Evolutionary conservation across 2,329 filamentous ascomycete genomes (phyloP), one percentile per base, ranked within the genome.

Genomic region (Orbilia brochopaga): DNA sequence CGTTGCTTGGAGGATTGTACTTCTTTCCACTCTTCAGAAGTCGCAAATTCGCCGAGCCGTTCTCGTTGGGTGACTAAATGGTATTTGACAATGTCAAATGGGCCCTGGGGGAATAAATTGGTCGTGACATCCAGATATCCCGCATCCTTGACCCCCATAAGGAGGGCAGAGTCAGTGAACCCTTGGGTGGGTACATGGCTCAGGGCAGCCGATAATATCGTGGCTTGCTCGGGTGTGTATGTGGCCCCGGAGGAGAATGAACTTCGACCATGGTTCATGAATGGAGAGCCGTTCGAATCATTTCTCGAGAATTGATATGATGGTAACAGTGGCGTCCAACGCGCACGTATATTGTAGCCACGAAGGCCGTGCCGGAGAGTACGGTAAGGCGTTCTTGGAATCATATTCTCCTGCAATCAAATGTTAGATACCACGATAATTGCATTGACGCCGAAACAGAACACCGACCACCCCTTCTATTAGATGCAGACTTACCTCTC

Each of bases 81-180:
- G 79, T 88, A 95, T 40, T 85, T 85, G 75, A 97, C 87, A 27
- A 99, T 83, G 76, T 90, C 88, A 80, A 96, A 96, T 21, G 88
- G 85, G 6, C 90, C 91, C 46, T 88, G 84, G 0, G 91, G 87
- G 63, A 99, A 87, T 19, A 97, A 82, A 77, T 91, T 92, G 8
- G 90, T 87, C 69, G 90, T 92, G 67, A 93, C 91, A 78, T 94
- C 90, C 58, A 91, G 87, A 79, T 93, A 96, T 50, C 92, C 92
- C 17, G 88, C 87, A 77, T 96, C 91, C 77, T 87, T 87, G 72
- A 91, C 91, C 73, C 93, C 94, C 21, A 90, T 85, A 48, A 86
- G 85, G 8, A 99, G 84, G 0, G 92, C 83, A 19, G 85, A 83
- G 54, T 83, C 81, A 0, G 91, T 90, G 83, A 97, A 99, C 78